Base-by-base conservation (phyloP, 1,284 basidiomycete genomes). In the Ustilago hordei region DNA sequence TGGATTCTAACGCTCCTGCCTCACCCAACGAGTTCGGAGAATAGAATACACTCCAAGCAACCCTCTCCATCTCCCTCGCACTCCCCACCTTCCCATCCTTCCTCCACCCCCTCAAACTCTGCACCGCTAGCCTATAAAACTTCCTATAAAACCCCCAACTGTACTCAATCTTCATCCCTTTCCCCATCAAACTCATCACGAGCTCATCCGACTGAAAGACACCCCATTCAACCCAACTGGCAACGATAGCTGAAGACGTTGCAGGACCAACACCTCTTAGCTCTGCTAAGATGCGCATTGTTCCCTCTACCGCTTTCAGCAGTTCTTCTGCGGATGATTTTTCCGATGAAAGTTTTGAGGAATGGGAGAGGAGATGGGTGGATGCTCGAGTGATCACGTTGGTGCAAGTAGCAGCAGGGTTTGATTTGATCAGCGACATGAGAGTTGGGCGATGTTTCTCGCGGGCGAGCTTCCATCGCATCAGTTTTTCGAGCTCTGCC, bases 181-280 rank as follows among this genome's bases (percentile, higher is more conserved):
- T 13, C 2, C 54, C 59, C 5, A 48, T 19, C 7, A 66, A 4
- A 8, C 28, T 41, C 23, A 31, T 9, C 15, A 28, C 74, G 0
- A 72, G 43, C 41, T 76, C 65, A 55, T 76, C 74, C 19, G 34
- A 38, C 19, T 69, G 69, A 34, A 76, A 76, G 0, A 69, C 23
- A 8, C 38, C 69, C n/a, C 19, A 19, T 0, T 50, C 41, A 7
- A 15, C 11, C 65, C 65, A 67, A 12, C 41, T 19, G 0, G 77
- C 66, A 7, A 70, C 53, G 23, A 79, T 66, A 0, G 77, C 77
- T 1, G 60, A 65, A 2, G 47, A 36, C 0, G 77, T 79, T 5
- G 73, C 77, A 6, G 77, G 73, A 0, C 77, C 77, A 0, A 79
- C 61, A 11, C 77, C 77, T 17, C 41, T 39, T 0, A 79, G 52